Conservation (phyloP, 805 yeast genomes). For the Jamesozyma spencerorum region DNA sequence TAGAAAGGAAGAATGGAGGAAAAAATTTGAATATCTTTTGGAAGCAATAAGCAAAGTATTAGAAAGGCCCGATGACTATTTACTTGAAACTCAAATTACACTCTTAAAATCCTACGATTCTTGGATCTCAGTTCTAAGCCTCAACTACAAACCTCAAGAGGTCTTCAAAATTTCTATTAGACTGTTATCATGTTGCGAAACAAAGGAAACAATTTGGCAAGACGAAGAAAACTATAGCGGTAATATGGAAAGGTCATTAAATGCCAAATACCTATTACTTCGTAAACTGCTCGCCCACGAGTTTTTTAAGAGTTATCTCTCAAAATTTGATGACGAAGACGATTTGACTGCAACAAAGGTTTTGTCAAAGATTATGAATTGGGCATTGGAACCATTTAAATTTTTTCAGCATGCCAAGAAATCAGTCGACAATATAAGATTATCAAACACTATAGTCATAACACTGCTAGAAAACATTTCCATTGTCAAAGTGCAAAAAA, state of each 20-base stretch:
- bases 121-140: conserved; percentile 37
- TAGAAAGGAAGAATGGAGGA: conserved; percentile 19
- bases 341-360: conserved; percentile 27
- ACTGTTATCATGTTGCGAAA: conserved; percentile 17
- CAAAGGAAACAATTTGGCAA: conserved; percentile 12
- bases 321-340: conserved; percentile 8
- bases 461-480: conserved; percentile 38
- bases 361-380: conserved; percentile 38
- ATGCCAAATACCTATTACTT: conserved; percentile 51
- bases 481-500: conserved; percentile 36
- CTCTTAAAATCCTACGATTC: conserved; percentile 52
- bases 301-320: conserved; percentile 14
- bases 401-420: conserved; percentile 39
- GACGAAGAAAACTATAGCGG: conserved; percentile 6
- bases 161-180: conserved; percentile 13
- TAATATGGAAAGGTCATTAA: conserved; percentile 42
- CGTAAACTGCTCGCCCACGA: conserved; percentile 42
- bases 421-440: conserved; percentile 44
- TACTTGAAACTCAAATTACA: conserved; percentile 54
- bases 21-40: conserved; percentile 23
- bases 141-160: conserved; percentile 10
- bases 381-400: conserved; percentile 51
- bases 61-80: conserved; percentile 35
- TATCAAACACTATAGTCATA: conserved; percentile 51
- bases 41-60: conserved; percentile 37